These are phyloP conservation scores for Lactarius psammicola DNA, from an alignment of 768 basidiomycete genomes.

Conservation along the genomic window DNA sequence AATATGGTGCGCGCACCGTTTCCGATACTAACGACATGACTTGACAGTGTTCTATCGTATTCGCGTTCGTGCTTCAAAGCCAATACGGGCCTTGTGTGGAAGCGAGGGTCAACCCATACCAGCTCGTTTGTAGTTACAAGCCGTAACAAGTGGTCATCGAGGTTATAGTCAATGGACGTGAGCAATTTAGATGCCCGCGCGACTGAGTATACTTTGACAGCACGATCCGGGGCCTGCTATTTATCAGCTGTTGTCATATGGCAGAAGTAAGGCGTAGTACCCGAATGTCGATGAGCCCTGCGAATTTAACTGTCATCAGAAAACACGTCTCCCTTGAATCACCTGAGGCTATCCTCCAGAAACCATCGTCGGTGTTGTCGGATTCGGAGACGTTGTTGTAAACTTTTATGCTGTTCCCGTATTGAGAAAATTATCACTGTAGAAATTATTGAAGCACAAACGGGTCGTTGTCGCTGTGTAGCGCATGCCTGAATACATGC, in stretches of 20 bases:
- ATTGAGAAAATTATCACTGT: background rate
- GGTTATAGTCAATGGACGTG: conserved; percentile 52
- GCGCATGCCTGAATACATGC: conserved; percentile 13
- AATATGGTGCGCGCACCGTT: conserved; percentile 33
- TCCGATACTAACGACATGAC: conserved; percentile 40
- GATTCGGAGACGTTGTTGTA: conserved; percentile 15
- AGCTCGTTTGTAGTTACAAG: conserved; percentile 61
- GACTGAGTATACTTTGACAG: conserved; percentile 38
- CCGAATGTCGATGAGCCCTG: conserved; percentile 54
- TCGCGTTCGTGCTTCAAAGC: conserved; percentile 60
- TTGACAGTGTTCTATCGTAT: conserved; percentile 56
- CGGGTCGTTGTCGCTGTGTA: background rate
- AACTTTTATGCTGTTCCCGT: conserved; percentile 7
- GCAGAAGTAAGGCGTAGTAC: conserved; percentile 39
- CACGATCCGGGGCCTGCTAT: conserved; percentile 8
- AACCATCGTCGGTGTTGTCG: conserved; percentile 33
- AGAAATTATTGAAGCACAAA: background rate
- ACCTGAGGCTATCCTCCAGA: conserved; percentile 54
- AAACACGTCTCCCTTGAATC: conserved; percentile 41
- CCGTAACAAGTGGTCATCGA: conserved; percentile 46
- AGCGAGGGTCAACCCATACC: conserved; percentile 69
- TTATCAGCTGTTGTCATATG: background rate
- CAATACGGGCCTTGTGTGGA: conserved; percentile 53
- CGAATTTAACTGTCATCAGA: conserved; percentile 45
- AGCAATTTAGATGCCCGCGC: conserved; percentile 39